A percentile compares a stretch with the other conserved stretches of the same genome.
phyloP scores from a whole-genome alignment of 306 rosid genomes.

The Medicago lupulina region DNA sequence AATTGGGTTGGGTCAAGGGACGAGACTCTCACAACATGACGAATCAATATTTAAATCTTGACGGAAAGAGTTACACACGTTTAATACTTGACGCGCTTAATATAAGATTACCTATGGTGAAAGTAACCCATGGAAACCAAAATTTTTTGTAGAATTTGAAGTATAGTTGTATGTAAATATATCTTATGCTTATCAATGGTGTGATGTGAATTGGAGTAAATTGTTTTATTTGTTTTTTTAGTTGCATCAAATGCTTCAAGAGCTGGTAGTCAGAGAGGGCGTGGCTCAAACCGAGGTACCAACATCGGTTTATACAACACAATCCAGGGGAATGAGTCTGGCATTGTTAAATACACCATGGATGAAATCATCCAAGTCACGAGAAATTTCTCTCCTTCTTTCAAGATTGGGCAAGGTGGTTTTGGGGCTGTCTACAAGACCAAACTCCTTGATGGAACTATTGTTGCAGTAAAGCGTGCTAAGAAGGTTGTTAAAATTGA shows the following conservation, averaged over 20 bases:
- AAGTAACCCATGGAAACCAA: too few relatives aligned
- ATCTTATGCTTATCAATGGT: not conserved
- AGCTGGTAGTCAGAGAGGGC: conserved; percentile 55
- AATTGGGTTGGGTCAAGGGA: too few relatives aligned
- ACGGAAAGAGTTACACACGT: too few relatives aligned
- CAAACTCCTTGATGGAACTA: conserved; percentile 69
- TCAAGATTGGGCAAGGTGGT: conserved; percentile 96
- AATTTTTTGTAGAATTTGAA: conserved; percentile 12
- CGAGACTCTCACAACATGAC: too few relatives aligned
- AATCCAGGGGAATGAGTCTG: conserved; percentile 58
- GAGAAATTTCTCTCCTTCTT: conserved; percentile 78
- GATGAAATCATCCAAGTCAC: conserved; percentile 78
- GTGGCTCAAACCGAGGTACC: conserved; percentile 51
- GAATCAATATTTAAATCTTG: too few relatives aligned
- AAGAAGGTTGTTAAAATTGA: conserved; percentile 69
- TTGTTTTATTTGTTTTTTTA: conserved; percentile 40
- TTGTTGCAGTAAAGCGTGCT: conserved; percentile 90
- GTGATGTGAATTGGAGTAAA: conserved; percentile 31
- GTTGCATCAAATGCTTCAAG: conserved; percentile 60
- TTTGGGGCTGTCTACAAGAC: conserved; percentile 91
- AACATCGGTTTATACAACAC: conserved; percentile 45
- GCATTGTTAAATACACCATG: conserved; percentile 63
- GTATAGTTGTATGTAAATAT: conserved; percentile 8
- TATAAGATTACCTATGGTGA: too few relatives aligned
- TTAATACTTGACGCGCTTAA: too few relatives aligned